These are phyloP conservation scores for Aspergillus conjunctus DNA, from an alignment of 495 filamentous ascomycete species.

Conservation along the genomic window DNA sequence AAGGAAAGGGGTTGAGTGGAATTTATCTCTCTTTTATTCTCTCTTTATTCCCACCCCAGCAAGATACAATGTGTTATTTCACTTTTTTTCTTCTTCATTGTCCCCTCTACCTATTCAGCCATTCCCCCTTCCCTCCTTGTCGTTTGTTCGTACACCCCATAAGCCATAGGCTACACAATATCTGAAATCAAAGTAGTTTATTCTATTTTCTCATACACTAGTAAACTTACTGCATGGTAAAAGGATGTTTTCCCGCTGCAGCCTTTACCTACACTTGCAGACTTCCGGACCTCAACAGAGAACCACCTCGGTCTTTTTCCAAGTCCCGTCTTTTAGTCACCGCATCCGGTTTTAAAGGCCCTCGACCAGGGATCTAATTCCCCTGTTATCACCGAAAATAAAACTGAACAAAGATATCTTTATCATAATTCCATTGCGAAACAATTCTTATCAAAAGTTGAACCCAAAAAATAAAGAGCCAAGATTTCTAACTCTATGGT, in stretches of 20 bases:
- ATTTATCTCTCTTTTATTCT: slow-evolving; percentile 54
- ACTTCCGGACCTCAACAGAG: not conserved
- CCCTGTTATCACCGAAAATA: no score
- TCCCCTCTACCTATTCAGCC: slow-evolving; percentile 24
- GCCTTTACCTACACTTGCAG: not conserved
- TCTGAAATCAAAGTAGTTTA: slow-evolving; percentile 26
- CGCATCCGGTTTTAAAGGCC: no score
- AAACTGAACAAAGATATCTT: no score
- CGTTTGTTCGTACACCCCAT: slow-evolving; percentile 19
- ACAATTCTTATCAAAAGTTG: no score
- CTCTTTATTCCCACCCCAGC: slow-evolving; percentile 52
- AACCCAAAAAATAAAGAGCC: no score
- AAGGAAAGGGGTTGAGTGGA: slow-evolving; percentile 52
- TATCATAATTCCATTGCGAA: no score
- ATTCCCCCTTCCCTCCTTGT: slow-evolving; percentile 20
- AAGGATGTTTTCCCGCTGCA: no score
- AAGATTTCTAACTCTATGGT: no score
- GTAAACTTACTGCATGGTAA: no score
- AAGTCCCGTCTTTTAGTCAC: no score
- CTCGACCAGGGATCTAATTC: no score
- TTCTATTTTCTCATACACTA: slow-evolving; percentile 1
- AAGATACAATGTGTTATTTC: slow-evolving; percentile 49
- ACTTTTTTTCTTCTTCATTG: slow-evolving; percentile 31
- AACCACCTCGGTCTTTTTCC: no score
- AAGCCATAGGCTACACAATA: slow-evolving; percentile 22